Base-by-base conservation (phyloP, 352 stramenopile species). In the Globisporangium cystogenes region DNA sequence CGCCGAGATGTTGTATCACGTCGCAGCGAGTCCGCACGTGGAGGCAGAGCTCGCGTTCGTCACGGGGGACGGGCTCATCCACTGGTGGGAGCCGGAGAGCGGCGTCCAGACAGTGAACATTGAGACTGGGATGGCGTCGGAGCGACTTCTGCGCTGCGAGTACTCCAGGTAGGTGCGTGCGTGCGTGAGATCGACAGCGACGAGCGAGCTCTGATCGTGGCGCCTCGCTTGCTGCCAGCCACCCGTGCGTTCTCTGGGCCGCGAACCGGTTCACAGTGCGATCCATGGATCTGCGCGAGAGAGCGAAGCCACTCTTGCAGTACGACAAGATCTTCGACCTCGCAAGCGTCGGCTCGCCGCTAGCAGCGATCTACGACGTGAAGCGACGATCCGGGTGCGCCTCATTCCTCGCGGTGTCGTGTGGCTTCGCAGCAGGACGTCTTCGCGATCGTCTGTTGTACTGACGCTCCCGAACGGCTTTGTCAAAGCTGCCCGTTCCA, bases 171-270 rank as follows among this genome's bases (percentile, higher is more conserved):
- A 62, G 11, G 58, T 47, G 20, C 16, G 12, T 12, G 33, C 12
- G 29, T 39, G 5, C 26, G 15, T n/a, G 15, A 11, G 10, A 48
- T 16, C 16, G 21, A 16, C 12, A 6, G 21, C 62, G 18, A 46
- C 33, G 6, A 42, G 21, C 23, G 12, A 18, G 33, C 7, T 36
- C 41, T 43, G 35, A 55, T 12, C n/a, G 4, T 35, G 27, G 57
- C 1, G 40, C 20, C 12, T 33, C 15, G 7, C 12, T 40, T 23
- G 2, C 43, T 48, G 3, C n/a, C 50, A 92, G 82, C 27, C 79
- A 93, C 40, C 82, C 82, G 7, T 72, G 79, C 24, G 82, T 93
- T 20, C 58, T 93, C 26, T 93, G 79, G 82, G 55, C 63, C 33
- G 68, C 65, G 35, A 85, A 76, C 36, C 67, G 65, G 35, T 54